These are phyloP conservation scores for Lachnellula arida DNA, from an alignment of 2,329 filamentous ascomycete genomes.

Conservation along the genomic window DNA sequence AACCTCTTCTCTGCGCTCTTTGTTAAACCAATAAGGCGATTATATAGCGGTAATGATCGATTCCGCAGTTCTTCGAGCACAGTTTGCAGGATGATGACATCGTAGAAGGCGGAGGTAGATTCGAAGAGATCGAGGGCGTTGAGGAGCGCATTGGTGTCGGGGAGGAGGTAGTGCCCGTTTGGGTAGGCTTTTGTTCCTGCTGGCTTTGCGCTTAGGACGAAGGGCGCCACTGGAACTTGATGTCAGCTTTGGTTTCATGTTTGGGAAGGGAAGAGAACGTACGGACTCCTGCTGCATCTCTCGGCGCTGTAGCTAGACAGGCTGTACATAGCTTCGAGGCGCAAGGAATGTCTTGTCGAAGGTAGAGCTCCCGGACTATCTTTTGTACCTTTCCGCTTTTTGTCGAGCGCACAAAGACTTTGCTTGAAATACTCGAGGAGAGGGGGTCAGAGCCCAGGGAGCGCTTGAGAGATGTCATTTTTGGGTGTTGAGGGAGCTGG, in stretches of 20 bases:
- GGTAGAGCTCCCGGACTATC: conserved; percentile 93
- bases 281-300: conserved; percentile 76
- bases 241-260: no score
- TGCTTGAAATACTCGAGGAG: conserved; percentile 80
- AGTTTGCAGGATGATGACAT: conserved; percentile 94
- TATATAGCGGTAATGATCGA: conserved; percentile 89
- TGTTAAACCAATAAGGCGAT: conserved; percentile 82
- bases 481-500: conserved; percentile 7
- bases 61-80: conserved; percentile 96
- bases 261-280: conserved; percentile 26
- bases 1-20: conserved; percentile 97
- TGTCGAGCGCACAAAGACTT: conserved; percentile 91
- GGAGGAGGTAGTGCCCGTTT: conserved; percentile 87
- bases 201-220: conserved; percentile 84
- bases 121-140: conserved; percentile 98
- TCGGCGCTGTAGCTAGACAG: conserved; percentile 71
- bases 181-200: conserved; percentile 78
- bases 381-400: conserved; percentile 97
- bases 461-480: conserved; percentile 63
- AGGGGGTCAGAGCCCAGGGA: conserved; percentile 47
- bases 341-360: conserved; percentile 95
- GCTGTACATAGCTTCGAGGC: conserved; percentile 80
- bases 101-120: conserved; percentile 84
- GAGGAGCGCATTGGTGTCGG: conserved; percentile 92
- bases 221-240: conserved; percentile 59